Evolutionary conservation across 75 land plant genomes (phyloP).

Genomic region (Pinus albicaulis): DNA sequence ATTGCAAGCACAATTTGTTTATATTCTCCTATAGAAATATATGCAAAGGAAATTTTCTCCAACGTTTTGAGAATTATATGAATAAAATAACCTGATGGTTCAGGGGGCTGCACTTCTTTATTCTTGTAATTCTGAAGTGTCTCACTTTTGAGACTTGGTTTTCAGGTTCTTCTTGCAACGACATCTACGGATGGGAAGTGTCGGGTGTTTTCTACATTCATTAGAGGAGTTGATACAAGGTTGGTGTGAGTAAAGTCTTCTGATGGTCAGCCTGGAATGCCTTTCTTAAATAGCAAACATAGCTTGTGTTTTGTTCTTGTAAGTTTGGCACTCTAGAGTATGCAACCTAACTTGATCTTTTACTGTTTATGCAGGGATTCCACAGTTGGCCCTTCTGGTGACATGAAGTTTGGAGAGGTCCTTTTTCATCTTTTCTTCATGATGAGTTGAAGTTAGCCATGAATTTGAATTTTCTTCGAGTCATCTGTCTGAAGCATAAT

Average conservation of each 20-base stretch:
- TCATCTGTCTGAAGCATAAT: background rate
- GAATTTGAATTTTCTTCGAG: background rate
- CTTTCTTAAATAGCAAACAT: background rate
- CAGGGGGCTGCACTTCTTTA: background rate
- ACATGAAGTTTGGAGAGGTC: slow-evolving; percentile 98
- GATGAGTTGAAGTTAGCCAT: background rate
- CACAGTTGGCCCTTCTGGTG: slow-evolving; percentile 50
- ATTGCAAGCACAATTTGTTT: background rate
- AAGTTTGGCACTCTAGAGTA: background rate
- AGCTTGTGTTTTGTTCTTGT: background rate
- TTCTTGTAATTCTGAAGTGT: background rate
- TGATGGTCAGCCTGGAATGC: background rate
- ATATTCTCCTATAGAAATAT: background rate
- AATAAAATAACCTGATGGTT: background rate
- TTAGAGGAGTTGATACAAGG: slow-evolving; percentile 94
- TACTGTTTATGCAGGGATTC: slow-evolving; percentile 49
- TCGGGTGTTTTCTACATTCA: slow-evolving; percentile 89
- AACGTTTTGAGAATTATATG: background rate
- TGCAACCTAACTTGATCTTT: slow-evolving; percentile 3
- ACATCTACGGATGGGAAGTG: slow-evolving; percentile 99
- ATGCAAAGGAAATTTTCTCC: background rate
- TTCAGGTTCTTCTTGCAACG: slow-evolving; percentile 92
- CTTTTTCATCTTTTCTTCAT: background rate
- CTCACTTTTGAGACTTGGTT: slow-evolving; percentile 1
- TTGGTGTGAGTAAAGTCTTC: slow-evolving; percentile 15